A percentile compares a stretch with the other conserved stretches of the same genome.
Conservation (phyloP, 2,329 filamentous ascomycete species). For the Pseudogymnoascus sp. region DNA sequence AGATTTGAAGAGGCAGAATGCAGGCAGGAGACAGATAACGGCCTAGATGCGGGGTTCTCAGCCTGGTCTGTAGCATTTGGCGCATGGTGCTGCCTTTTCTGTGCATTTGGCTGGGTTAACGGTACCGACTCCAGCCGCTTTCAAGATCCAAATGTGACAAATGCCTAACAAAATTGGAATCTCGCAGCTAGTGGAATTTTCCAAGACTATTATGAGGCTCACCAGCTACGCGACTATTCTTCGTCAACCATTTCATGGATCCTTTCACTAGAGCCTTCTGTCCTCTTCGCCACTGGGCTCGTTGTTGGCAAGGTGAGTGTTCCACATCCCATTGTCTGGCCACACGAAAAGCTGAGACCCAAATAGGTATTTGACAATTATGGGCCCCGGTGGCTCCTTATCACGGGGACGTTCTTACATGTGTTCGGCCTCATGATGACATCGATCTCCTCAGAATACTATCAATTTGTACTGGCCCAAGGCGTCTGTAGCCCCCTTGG, state of each 20-base stretch:
- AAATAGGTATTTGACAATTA: constrained; percentile 14
- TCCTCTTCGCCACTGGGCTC: not conserved
- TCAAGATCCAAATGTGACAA: not conserved
- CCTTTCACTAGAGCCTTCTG: constrained; percentile 41
- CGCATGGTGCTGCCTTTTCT: constrained; percentile 38
- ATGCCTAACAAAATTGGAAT: not conserved
- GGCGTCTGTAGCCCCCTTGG: constrained; percentile 31
- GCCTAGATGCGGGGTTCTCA: constrained; percentile 47
- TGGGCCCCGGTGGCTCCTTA: constrained; percentile 17
- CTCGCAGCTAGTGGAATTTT: constrained; percentile 27
- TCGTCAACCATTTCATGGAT: constrained; percentile 52
- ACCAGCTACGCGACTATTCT: constrained; percentile 39
- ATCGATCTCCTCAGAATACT: constrained; percentile 29
- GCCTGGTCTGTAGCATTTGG: constrained; percentile 51
- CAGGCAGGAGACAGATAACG: not conserved
- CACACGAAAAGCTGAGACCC: not conserved
- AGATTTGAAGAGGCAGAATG: not conserved
- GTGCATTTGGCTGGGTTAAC: constrained; percentile 43
- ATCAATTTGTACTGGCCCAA: constrained; percentile 34
- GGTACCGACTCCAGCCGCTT: constrained; percentile 22
- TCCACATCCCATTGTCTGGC: too few relatives aligned
- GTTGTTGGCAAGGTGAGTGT: not conserved
- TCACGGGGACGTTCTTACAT: constrained; percentile 22
- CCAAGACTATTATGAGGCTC: constrained; percentile 47
- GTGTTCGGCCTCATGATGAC: constrained; percentile 31